Evolutionary conservation across 176 grass and related monocot genomes (phyloP).

Genomic region (Lolium multiflorum): DNA sequence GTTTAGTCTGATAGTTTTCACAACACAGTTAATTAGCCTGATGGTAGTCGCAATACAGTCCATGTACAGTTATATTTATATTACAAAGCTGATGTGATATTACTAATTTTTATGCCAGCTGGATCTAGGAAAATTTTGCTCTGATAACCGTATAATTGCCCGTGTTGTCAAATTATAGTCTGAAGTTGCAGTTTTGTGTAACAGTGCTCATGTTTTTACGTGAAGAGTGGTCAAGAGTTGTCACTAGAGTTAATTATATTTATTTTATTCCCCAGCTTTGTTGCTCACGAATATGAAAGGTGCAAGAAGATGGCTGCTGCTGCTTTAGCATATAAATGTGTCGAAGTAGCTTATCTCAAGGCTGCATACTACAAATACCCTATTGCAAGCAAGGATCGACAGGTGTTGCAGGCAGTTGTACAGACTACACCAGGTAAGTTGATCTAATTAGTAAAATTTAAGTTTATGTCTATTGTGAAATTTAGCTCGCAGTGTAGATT

Average conservation of each 20-base stretch:
- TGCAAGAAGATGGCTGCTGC: constrained; percentile 87
- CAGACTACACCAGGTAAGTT: constrained; percentile 79
- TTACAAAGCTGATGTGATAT: constrained; percentile 7
- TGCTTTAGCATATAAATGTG: constrained; percentile 96
- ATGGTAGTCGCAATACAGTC: background rate
- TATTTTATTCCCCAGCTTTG: constrained; percentile 68
- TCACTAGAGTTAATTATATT: constrained; percentile 34
- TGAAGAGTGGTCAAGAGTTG: constrained; percentile 14
- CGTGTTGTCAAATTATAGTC: constrained; percentile 31
- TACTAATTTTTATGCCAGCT: constrained; percentile 29
- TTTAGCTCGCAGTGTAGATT: background rate
- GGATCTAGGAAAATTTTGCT: constrained; percentile 21
- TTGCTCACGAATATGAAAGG: constrained; percentile 89
- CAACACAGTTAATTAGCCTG: background rate
- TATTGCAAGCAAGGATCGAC: constrained; percentile 76
- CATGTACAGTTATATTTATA: constrained; percentile 6
- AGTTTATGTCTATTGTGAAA: constrained; percentile 27
- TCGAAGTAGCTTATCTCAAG: constrained; percentile 98
- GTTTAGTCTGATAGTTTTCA: background rate
- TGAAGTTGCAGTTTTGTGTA: background rate
- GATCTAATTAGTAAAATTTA: constrained; percentile 33
- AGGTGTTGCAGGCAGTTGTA: constrained; percentile 81
- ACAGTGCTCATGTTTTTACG: constrained; percentile 29
- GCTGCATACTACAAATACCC: constrained; percentile 89
- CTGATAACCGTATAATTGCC: constrained; percentile 5